A percentile compares a stretch with the other conserved stretches of the same genome.
Evolutionary conservation across 2,329 filamentous ascomycete genomes (phyloP).

Genomic region (Nakataea oryzae): DNA sequence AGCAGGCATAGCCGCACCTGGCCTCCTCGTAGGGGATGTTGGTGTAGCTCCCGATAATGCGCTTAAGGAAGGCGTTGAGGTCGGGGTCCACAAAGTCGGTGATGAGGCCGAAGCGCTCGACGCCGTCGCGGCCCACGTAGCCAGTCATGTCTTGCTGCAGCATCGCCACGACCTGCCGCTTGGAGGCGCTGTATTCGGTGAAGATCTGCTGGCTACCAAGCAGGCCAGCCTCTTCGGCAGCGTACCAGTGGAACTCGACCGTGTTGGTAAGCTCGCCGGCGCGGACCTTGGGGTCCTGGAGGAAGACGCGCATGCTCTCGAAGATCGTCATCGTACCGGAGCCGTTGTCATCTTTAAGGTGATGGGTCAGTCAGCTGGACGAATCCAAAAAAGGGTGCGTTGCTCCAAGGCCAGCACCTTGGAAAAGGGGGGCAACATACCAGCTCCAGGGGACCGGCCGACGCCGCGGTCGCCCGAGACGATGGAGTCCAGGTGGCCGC

Average conservation of each 20-base stretch:
- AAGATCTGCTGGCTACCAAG: slow-evolving; percentile 88
- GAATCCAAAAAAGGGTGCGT: slow-evolving; percentile 26
- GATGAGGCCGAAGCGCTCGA: slow-evolving; percentile 87
- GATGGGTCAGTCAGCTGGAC: slow-evolving; percentile 70
- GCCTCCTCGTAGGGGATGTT: slow-evolving; percentile 49
- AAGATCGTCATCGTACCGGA: slow-evolving; percentile 90
- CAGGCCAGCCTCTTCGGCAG: slow-evolving; percentile 78
- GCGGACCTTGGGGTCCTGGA: slow-evolving; percentile 60
- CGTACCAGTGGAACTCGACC: slow-evolving; percentile 95
- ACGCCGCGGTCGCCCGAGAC: slow-evolving; percentile 72
- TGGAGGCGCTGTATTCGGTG: slow-evolving; percentile 60
- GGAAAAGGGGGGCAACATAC: slow-evolving; percentile 8
- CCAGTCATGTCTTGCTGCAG: slow-evolving; percentile 98
- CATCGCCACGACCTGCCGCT: slow-evolving; percentile 83
- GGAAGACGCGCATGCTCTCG: slow-evolving; percentile 73
- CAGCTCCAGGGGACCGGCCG: slow-evolving; percentile 58
- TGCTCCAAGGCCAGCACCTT: background rate
- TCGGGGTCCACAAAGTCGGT: slow-evolving; percentile 79
- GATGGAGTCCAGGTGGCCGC: slow-evolving; percentile 90
- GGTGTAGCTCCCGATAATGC: slow-evolving; percentile 75
- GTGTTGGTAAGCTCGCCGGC: slow-evolving; percentile 70
- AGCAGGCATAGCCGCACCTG: slow-evolving; percentile 47
- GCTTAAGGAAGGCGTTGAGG: slow-evolving; percentile 83
- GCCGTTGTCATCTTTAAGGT: slow-evolving; percentile 88
- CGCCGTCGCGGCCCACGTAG: slow-evolving; percentile 70